Percentiles rank a stretch among this genome's conserved stretches.
phyloP scores from a whole-genome alignment of 2,329 filamentous ascomycete genomes.

The Sarocladium kiliense region DNA sequence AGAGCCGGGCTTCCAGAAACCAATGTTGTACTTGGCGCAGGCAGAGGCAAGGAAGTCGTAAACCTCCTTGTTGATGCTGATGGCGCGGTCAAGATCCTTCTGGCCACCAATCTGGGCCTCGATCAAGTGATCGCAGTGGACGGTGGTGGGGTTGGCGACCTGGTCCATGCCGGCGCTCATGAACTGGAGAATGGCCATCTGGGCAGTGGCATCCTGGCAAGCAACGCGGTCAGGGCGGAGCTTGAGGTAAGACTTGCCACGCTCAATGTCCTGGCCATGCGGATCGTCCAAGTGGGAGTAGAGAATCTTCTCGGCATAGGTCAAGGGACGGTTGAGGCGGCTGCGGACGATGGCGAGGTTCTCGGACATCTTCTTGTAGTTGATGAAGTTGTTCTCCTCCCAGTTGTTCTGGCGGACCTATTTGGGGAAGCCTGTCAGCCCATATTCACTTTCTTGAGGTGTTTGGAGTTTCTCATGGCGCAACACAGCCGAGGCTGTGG shows the following conservation, averaged over 20 bases:
- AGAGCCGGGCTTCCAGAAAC: constrained; percentile 98
- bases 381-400: constrained; percentile 96
- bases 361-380: constrained; percentile 99
- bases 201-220: constrained; percentile 98
- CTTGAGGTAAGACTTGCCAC: constrained; percentile 92
- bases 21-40: constrained; percentile 99
- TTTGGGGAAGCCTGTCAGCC: neutral
- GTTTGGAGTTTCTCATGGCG: neutral
- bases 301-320: constrained; percentile 96
- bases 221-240: constrained; percentile 95
- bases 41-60: constrained; percentile 94
- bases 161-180: constrained; percentile 97
- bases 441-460: neutral
- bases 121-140: constrained; percentile 99
- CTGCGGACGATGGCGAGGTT: constrained; percentile 87
- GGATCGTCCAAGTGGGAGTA: constrained; percentile 99
- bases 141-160: constrained; percentile 89
- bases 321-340: constrained; percentile 88
- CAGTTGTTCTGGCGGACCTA: constrained; percentile 91
- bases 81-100: constrained; percentile 88
- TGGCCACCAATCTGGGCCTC: constrained; percentile 90
- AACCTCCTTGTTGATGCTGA: constrained; percentile 97
- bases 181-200: constrained; percentile 99
- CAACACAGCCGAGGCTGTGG: neutral
- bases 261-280: constrained; percentile 92